phyloP scores from a whole-genome alignment of 2,329 filamentous ascomycete genomes.

The Podosphaera leucotricha region DNA sequence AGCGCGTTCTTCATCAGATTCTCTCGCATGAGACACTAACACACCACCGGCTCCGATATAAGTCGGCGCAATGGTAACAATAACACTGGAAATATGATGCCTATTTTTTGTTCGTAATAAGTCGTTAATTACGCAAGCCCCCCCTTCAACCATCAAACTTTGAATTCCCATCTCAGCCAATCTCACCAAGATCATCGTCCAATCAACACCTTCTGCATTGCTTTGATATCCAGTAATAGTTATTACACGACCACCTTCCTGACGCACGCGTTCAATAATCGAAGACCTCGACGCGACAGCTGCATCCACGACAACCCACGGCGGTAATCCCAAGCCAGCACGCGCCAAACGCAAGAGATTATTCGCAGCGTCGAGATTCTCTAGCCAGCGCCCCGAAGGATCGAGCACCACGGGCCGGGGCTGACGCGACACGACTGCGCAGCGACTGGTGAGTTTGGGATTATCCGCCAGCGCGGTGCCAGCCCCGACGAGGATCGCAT shows the following conservation, averaged over 20 bases:
- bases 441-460: slow-evolving; percentile 49
- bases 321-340: slow-evolving; percentile 16
- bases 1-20: not conserved
- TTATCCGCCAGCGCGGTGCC: slow-evolving; percentile 70
- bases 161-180: slow-evolving; percentile 19
- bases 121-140: slow-evolving; percentile 59
- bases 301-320: slow-evolving; percentile 37
- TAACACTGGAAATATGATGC: slow-evolving; percentile 47
- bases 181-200: slow-evolving; percentile 4
- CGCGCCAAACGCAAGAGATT: slow-evolving; percentile 6
- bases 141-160: slow-evolving; percentile 86
- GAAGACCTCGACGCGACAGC: not conserved
- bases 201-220: slow-evolving; percentile 4
- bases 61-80: slow-evolving; percentile 72
- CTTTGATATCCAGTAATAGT: not conserved
- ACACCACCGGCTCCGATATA: slow-evolving; percentile 77
- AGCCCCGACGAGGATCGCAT: slow-evolving; percentile 66
- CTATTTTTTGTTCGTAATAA: slow-evolving; percentile 41
- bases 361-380: slow-evolving; percentile 10
- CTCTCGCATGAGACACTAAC: slow-evolving; percentile 37
- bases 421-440: slow-evolving; percentile 30
- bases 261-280: slow-evolving; percentile 1
- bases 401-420: slow-evolving; percentile 69
- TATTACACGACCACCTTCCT: slow-evolving; percentile 5
- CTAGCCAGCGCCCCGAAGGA: slow-evolving; percentile 47